Conservation (phyloP, 352 stramenopile genomes). For the Phytophthora vignae region DNA sequence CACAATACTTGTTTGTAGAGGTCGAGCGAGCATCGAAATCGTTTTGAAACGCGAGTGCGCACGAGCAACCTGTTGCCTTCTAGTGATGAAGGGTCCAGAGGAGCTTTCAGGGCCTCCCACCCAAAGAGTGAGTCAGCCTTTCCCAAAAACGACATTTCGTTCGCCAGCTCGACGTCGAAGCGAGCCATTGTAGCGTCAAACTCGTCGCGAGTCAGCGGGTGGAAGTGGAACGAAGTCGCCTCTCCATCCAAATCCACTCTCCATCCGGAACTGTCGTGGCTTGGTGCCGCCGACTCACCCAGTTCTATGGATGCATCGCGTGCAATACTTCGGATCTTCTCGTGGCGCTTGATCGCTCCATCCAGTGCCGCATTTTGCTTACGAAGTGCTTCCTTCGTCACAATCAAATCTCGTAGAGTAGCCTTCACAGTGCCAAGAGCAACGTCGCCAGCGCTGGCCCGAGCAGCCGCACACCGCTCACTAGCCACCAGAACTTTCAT, state of each 20-base stretch:
- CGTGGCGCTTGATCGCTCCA: constrained; percentile 31
- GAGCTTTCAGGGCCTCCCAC: constrained; percentile 32
- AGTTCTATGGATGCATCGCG: constrained; percentile 26
- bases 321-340: constrained; percentile 27
- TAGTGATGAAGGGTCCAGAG: constrained; percentile 21
- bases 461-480: constrained; percentile 8
- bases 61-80: constrained; percentile 25
- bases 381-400: constrained; percentile 36
- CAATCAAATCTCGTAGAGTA: constrained; percentile 30
- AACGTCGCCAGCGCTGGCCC: background rate
- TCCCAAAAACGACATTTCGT: constrained; percentile 1
- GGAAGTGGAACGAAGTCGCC: constrained; percentile 39
- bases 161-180: constrained; percentile 24
- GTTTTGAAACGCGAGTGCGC: constrained; percentile 16
- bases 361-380: constrained; percentile 41
- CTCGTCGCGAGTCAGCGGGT: constrained; percentile 31
- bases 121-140: constrained; percentile 32
- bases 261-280: constrained; percentile 11
- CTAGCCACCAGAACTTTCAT: constrained; percentile 21
- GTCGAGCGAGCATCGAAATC: constrained; percentile 22
- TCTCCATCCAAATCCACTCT: constrained; percentile 24
- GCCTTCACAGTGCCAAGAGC: background rate
- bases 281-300: constrained; percentile 17
- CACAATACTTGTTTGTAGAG: constrained; percentile 23
- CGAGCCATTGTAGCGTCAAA: constrained; percentile 22